Evolutionary conservation across 305 asterid genomes (phyloP).

Genomic region (Fraxinus platypoda): DNA sequence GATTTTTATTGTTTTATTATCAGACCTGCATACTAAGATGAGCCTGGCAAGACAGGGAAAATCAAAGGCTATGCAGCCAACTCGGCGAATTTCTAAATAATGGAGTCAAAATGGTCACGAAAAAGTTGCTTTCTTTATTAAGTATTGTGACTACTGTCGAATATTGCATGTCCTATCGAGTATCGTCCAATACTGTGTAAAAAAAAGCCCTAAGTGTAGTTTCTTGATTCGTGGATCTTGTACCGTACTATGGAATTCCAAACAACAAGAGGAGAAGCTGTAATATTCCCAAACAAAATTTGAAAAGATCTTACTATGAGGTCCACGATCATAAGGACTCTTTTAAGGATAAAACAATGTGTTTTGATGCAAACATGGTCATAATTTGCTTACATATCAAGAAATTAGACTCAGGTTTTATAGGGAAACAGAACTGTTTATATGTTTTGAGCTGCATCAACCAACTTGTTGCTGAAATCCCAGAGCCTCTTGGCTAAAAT

Average conservation of each 20-base stretch:
- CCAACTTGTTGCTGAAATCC: conserved; percentile 73
- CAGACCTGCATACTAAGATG: background rate
- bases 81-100: no score
- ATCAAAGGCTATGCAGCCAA: background rate
- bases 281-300: background rate
- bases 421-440: conserved; percentile 17
- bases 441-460: conserved; percentile 40
- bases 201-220: background rate
- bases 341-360: background rate
- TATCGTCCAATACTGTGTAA: background rate
- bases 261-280: background rate
- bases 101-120: background rate
- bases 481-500: conserved; percentile 61
- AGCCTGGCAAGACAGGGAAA: background rate
- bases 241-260: background rate
- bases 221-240: background rate
- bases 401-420: background rate
- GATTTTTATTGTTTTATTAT: background rate
- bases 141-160: background rate
- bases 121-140: background rate
- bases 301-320: background rate
- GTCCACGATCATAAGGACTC: background rate
- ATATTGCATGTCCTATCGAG: background rate
- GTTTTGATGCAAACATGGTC: background rate
- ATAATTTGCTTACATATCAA: conserved; percentile 16